A percentile compares a stretch with the other conserved stretches of the same genome.
Evolutionary conservation across 495 filamentous ascomycete species (phyloP).

Genomic region (Hypoxylon intermedium): DNA sequence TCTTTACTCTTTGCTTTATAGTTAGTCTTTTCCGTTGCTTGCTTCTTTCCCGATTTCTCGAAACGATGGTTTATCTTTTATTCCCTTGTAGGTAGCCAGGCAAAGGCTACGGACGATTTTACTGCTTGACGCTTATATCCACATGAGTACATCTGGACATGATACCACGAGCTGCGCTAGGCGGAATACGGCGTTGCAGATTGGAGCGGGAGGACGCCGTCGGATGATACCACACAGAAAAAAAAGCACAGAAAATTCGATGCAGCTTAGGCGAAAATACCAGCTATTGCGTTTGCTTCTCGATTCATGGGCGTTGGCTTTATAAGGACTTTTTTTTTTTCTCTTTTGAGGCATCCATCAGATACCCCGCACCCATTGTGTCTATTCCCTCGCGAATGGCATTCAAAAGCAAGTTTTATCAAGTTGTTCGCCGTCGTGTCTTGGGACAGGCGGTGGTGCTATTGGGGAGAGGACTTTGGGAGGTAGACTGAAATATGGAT

Average conservation of each 20-base stretch:
- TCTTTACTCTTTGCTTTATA: conserved; percentile 34
- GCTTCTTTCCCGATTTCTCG: conserved; percentile 1
- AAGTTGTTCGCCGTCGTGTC: conserved; percentile 1
- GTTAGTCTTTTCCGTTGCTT: conserved; percentile 9
- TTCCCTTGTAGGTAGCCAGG: conserved; percentile 18
- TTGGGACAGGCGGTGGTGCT: not conserved
- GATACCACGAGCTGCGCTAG: conserved; percentile 45
- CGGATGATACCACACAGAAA: conserved; percentile 43
- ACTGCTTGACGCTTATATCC: conserved; percentile 44
- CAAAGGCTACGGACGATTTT: conserved; percentile 38
- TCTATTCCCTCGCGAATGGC: conserved; percentile 7
- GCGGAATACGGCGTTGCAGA: conserved; percentile 47
- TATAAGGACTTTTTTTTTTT: conserved; percentile 29
- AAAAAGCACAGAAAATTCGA: conserved; percentile 44
- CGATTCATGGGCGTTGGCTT: conserved; percentile 31
- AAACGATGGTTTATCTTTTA: conserved; percentile 5
- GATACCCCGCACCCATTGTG: conserved; percentile 19
- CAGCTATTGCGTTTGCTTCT: conserved; percentile 36
- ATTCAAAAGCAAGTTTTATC: conserved; percentile 3
- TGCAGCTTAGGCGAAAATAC: conserved; percentile 38
- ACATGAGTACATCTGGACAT: conserved; percentile 44
- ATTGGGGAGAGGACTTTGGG: conserved; percentile 11
- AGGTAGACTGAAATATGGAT: conserved; percentile 34
- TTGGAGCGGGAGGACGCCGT: conserved; percentile 43
- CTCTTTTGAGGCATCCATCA: conserved; percentile 9